phyloP scores from a whole-genome alignment of 345 rosid genomes.

The Populus simonii region DNA sequence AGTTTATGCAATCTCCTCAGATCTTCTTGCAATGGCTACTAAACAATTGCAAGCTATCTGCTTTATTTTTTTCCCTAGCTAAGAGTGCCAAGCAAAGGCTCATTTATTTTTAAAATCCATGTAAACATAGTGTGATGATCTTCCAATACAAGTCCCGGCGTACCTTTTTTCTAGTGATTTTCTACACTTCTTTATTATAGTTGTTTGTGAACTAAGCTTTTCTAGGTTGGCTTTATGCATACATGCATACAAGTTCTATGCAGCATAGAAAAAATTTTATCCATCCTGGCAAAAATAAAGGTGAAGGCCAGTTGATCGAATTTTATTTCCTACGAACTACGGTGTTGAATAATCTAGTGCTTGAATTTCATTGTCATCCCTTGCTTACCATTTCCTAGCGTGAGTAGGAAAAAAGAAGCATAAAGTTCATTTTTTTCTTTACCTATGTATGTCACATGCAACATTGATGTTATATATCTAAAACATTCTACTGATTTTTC shows the following conservation, averaged over 20 bases:
- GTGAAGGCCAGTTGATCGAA: not conserved
- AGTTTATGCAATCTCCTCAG: not conserved
- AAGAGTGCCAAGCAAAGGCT: not conserved
- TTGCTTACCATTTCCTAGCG: not conserved
- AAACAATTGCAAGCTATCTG: not conserved
- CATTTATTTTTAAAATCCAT: not conserved
- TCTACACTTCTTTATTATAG: not conserved
- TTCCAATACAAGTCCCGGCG: not conserved
- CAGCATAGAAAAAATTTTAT: not conserved
- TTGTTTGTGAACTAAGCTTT: not conserved
- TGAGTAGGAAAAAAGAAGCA: not conserved
- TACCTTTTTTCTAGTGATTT: not conserved
- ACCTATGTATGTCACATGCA: constrained; percentile 9
- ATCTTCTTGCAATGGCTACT: not conserved
- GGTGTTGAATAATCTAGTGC: not conserved
- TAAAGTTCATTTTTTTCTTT: not conserved
- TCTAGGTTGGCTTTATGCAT: not conserved
- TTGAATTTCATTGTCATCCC: not conserved
- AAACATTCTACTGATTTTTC: not conserved
- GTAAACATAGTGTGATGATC: not conserved
- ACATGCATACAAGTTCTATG: not conserved
- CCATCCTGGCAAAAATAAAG: not conserved
- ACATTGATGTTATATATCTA: not conserved
- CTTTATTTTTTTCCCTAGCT: not conserved
- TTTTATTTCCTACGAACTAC: not conserved